Base-by-base conservation (phyloP, 2,329 filamentous ascomycete genomes). In the Colletotrichum lupini region DNA sequence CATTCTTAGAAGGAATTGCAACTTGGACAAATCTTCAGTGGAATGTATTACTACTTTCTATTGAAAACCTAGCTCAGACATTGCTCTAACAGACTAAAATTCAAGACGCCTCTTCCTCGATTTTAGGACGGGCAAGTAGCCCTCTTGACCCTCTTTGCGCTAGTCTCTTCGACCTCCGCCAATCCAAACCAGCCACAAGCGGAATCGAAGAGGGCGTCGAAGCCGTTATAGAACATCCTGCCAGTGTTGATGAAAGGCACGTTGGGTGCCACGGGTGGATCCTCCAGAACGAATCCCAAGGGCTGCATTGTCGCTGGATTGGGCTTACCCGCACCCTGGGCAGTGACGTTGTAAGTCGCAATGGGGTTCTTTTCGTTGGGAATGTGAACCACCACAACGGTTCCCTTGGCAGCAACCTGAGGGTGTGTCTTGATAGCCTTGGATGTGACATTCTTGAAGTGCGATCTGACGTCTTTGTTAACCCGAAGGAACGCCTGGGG, bases 361-460 rank as follows among this genome's bases (percentile, higher is more conserved):
- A 65, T 60, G 1, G 66, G 70, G 9, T 49, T 64, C 24, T 56
- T 46, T 16, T 73, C 46, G 32, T 69, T 32, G 4, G 59, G 66
- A 5, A 69, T 46, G 3, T 24, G 30, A 1, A 64, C 66, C 7
- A 69, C 66, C 5, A 65, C 59, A 11, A 64, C 55, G 14, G 16
- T 69, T 24, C 37, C n/a, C 1, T 30, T 35, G 1, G 35, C 55
- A 14, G 66, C n/a, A n/a, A 61, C 42, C 11, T 55, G 26, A 1
- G 30, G 61, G 24, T 56, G 14, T 1, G 42, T 64, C 24, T 57
- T 57, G 57, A 62, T 60, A 14, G 30, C 35, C 6, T 12, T 12
- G 35, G 63, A 67, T 3, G 14, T n/a, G 11, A 46, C 32, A 3
- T 35, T 37, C 14, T 62, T 30, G 3, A 37, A 28, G 2, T 26